Base-by-base conservation (phyloP, 495 filamentous ascomycete genomes). In the Trypethelium eluteriae region DNA sequence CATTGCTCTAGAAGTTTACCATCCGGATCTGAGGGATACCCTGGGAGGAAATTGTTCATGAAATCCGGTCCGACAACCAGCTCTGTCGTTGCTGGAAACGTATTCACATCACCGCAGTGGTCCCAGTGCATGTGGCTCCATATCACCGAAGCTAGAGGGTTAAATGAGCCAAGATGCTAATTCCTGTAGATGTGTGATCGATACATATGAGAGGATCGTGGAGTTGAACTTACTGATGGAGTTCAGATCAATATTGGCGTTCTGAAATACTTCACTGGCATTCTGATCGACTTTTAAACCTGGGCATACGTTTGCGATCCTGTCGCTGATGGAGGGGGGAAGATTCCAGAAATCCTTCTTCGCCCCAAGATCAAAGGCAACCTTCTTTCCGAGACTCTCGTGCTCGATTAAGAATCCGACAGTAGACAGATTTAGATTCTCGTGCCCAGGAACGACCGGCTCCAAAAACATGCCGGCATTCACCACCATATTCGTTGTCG, bases 11-110 rank as follows among this genome's bases (percentile, higher is more conserved):
- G 72, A 25, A 84, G 63, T 0, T 66, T 34, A 0, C 76, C 39
- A 38, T 53, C 41, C 6, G 64, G 63, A 36, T 83, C 77, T 0
- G 76, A 62, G 0, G 87, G 86, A 62, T 81, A 85, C 0, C 82
- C 84, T 0, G 86, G 86, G 3, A 80, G 59, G 32, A 81, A 68
- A 1, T 47, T 41, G 1, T 76, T 70, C 44, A 78, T 82, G 71
- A 85, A 80, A 0, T 85, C 85, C 1, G 81, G 82, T 0, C 87
- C 86, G 18, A 88, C 64, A 32, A 66, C 56, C 0, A 89, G 68
- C 1, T 77, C 73, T 0, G 83, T 82, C 14, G 69, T 75, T 0
- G 77, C 39, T 0, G 78, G 81, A 65, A 88, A 87, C 0, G 67
- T 76, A 0, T 76, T 75, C 2, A 80, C 76, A 62, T 88, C 80